These are phyloP conservation scores for Ramaria sp. DNA, from an alignment of 768 basidiomycete species.

Conservation along the genomic window DNA sequence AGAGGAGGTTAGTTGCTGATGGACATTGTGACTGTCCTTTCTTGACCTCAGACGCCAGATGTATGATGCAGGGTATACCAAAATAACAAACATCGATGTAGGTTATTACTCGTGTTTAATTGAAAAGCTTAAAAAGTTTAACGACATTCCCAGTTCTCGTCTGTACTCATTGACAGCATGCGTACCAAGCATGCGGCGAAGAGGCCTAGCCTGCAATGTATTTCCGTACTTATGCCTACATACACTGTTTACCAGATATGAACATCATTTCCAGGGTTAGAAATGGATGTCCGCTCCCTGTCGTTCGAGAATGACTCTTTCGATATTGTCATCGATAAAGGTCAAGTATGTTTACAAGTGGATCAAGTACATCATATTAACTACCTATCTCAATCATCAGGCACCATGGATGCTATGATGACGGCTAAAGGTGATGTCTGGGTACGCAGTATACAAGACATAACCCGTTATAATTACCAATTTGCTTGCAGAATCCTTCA, in stretches of 20 bases:
- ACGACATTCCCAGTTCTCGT: constrained; percentile 48
- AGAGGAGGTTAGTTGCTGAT: constrained; percentile 47
- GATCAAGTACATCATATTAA: not conserved
- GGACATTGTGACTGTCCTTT: not conserved
- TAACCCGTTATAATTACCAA: not conserved
- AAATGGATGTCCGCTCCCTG: constrained; percentile 73
- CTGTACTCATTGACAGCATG: constrained; percentile 69
- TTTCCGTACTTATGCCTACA: constrained; percentile 11
- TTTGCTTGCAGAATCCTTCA: constrained; percentile 52
- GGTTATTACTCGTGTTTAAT: constrained; percentile 14
- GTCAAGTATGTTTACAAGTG: constrained; percentile 18
- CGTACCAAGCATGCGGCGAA: constrained; percentile 32
- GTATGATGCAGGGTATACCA: constrained; percentile 79
- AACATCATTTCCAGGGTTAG: constrained; percentile 43
- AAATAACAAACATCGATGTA: constrained; percentile 73
- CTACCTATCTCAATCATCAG: constrained; percentile 17
- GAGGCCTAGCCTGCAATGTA: constrained; percentile 67
- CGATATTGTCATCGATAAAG: constrained; percentile 82
- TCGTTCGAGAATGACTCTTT: constrained; percentile 49
- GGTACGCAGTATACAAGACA: constrained; percentile 30
- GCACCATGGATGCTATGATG: constrained; percentile 90
- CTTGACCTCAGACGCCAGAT: constrained; percentile 33
- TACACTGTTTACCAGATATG: not conserved
- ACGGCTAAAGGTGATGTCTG: constrained; percentile 73
- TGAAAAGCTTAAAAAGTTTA: not conserved